Evolutionary conservation across 768 basidiomycete species (phyloP).

Genomic region (Hygrophorus russula): DNA sequence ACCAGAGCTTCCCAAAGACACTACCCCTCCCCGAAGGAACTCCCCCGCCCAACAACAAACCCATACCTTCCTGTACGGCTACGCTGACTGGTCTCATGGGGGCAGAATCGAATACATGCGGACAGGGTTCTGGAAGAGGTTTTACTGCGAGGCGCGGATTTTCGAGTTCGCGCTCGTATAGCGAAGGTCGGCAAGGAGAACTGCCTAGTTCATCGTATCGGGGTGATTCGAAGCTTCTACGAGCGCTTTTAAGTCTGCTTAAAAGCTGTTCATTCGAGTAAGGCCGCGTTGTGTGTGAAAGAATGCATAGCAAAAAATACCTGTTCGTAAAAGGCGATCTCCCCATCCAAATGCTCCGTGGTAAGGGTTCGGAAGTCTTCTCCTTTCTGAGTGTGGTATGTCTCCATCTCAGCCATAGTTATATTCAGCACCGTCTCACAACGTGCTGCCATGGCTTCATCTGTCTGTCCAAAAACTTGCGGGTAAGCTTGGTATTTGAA

Average conservation of each 20-base stretch:
- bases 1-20: slow-evolving; percentile 8
- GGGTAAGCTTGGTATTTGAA: neutral
- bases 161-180: slow-evolving; percentile 66
- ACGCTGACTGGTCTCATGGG: slow-evolving; percentile 68
- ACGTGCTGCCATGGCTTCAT: slow-evolving; percentile 57
- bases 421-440: slow-evolving; percentile 85
- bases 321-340: slow-evolving; percentile 69
- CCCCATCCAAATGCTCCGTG: slow-evolving; percentile 65
- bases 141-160: slow-evolving; percentile 33
- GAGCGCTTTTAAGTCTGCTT: slow-evolving; percentile 44
- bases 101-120: slow-evolving; percentile 68
- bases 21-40: slow-evolving; percentile 5
- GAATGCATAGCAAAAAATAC: slow-evolving; percentile 17
- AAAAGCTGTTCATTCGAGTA: slow-evolving; percentile 31
- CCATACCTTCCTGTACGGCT: slow-evolving; percentile 65
- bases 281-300: neutral
- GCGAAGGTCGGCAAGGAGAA: slow-evolving; percentile 51
- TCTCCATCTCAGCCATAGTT: slow-evolving; percentile 83
- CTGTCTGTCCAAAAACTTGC: slow-evolving; percentile 25
- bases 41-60: slow-evolving; percentile 37
- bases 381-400: slow-evolving; percentile 60
- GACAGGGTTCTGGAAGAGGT: slow-evolving; percentile 62
- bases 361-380: slow-evolving; percentile 55
- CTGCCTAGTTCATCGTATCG: slow-evolving; percentile 35
- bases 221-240: slow-evolving; percentile 39